phyloP scores from a whole-genome alignment of 495 filamentous ascomycete genomes.

The Hypomontagnella submonticulosa region DNA sequence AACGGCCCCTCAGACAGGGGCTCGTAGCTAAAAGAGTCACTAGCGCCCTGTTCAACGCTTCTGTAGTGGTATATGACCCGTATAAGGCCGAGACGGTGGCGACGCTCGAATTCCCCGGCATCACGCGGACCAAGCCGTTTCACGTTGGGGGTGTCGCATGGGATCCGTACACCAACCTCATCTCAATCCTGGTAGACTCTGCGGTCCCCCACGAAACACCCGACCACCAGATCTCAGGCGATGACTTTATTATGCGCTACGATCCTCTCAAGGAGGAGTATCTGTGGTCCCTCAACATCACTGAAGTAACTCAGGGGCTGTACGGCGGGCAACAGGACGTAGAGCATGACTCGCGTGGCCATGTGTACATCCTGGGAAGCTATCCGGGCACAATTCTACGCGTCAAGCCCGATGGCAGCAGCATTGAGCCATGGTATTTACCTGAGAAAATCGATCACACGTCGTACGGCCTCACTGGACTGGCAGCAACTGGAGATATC shows the following conservation, averaged over 20 bases:
- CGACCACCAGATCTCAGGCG: conserved; percentile 45
- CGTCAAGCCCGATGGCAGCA: conserved; percentile 40
- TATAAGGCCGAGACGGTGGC: conserved; percentile 44
- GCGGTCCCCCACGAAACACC: conserved; percentile 42
- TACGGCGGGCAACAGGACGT: conserved; percentile 52
- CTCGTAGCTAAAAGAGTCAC: conserved; percentile 11
- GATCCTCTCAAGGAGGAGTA: conserved; percentile 19
- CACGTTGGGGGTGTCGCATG: conserved; percentile 50
- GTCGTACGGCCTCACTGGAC: conserved; percentile 43
- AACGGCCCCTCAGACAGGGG: not conserved
- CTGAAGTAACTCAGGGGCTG: conserved; percentile 29
- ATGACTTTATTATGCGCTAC: conserved; percentile 46
- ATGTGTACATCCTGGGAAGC: conserved; percentile 51
- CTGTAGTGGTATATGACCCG: conserved; percentile 49
- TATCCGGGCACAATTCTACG: conserved; percentile 48
- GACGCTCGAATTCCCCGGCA: conserved; percentile 44
- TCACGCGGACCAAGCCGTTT: conserved; percentile 43
- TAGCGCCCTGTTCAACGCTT: conserved; percentile 40
- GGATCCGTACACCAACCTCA: conserved; percentile 44
- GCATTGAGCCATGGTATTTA: conserved; percentile 46
- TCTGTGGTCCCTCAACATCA: conserved; percentile 49
- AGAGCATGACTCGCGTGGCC: conserved; percentile 45
- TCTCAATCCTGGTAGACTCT: conserved; percentile 50
- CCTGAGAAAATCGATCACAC: conserved; percentile 32
- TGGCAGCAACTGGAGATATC: conserved; percentile 46